Base-by-base conservation (phyloP, 805 yeast genomes). In the Priceomyces haplophilus region DNA sequence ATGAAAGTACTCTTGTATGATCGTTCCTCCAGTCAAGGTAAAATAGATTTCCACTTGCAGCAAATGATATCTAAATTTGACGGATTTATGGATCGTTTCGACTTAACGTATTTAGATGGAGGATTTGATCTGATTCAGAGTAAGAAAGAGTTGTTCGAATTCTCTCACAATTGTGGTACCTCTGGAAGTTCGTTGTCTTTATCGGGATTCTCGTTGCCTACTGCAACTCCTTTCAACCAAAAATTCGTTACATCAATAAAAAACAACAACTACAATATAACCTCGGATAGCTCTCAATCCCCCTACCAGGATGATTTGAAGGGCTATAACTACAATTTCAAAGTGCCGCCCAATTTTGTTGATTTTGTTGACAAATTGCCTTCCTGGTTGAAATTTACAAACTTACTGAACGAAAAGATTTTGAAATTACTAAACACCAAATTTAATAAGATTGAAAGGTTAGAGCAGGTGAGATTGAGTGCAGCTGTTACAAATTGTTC, bases 141-240 rank as follows among this genome's bases (percentile, higher is more conserved):
- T 11, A 35, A 34, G 10, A 33, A 11, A 19, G 13, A 31, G 21
- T 34, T 45, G 13, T 33, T 49, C 19, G 54, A 45, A 25, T 31
- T 33, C 23, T 32, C 40, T 7, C 38, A 43, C n/a, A 21, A 27
- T 7, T 13, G 20, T 13, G 15, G 18, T 6, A 15, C 4, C 23
- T n/a, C 37, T 13, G 15, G 18, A 19, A 19, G 11, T 25, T 18
- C 23, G 15, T 40, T 15, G 19, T 8, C 41, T 20, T 52, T 72
- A 18, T 61, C 73, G 0, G 75, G 76, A 1, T 72, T 72, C 50
- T 59, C 67, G 8, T 53, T 72, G 20, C 78, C 78, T 3, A 58
- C 71, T 4, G 62, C 68, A 3, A 61, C 70, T 3, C 65, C 69
- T 23, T 56, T 64, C 17, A 58, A 60, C 36, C 62, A 58, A 37